phyloP scores from a whole-genome alignment of 495 filamentous ascomycete species.

The Hyphodiscus hymeniophilus region DNA sequence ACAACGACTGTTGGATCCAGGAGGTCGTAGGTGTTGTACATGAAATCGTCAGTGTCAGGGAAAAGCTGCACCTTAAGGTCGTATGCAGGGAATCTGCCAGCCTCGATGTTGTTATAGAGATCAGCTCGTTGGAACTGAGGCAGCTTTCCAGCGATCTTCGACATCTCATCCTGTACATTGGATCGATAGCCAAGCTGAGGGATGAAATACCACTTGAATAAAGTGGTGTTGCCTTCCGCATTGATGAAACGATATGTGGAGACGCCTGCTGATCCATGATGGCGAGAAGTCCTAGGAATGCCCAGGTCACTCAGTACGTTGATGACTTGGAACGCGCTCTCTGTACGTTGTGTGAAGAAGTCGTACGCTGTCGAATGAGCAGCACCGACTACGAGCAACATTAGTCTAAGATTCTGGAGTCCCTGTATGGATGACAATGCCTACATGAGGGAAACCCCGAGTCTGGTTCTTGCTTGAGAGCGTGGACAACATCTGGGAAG shows the following conservation, averaged over 20 bases:
- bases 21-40: slow-evolving; percentile 6
- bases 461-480: slow-evolving; percentile 40
- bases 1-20: slow-evolving; percentile 8
- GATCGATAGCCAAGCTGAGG: not conserved
- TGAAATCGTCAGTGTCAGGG: slow-evolving; percentile 12
- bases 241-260: slow-evolving; percentile 13
- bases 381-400: slow-evolving; percentile 20
- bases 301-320: slow-evolving; percentile 23
- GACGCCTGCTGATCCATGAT: slow-evolving; percentile 6
- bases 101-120: slow-evolving; percentile 8
- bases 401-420: slow-evolving; percentile 1
- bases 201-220: slow-evolving; percentile 5
- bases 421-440: slow-evolving; percentile 20
- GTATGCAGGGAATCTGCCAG: slow-evolving; percentile 7
- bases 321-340: not conserved
- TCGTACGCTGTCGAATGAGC: slow-evolving; percentile 44
- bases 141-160: slow-evolving; percentile 7
- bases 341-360: slow-evolving; percentile 42
- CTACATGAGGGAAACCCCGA: not conserved
- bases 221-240: slow-evolving; percentile 2
- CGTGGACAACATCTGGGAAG: slow-evolving; percentile 43
- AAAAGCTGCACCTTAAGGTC: slow-evolving; percentile 1
- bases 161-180: slow-evolving; percentile 5
- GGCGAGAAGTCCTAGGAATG: slow-evolving; percentile 1
- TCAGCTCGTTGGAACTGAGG: slow-evolving; percentile 5